These are phyloP conservation scores for Ceratobasidium sp. DNA, from an alignment of 1,284 basidiomycete species.

Conservation along the genomic window DNA sequence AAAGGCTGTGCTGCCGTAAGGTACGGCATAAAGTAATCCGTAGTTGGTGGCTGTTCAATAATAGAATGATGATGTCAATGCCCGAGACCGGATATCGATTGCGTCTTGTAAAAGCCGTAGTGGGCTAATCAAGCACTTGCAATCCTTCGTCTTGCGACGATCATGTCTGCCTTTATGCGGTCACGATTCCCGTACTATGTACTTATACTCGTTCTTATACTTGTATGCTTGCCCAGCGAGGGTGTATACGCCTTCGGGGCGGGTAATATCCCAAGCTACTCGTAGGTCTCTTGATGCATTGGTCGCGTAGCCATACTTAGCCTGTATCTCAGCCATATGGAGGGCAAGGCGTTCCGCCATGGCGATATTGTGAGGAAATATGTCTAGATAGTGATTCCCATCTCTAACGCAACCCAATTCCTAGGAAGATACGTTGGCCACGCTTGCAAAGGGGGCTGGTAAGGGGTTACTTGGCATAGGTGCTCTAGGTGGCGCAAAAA, in stretches of 20 bases:
- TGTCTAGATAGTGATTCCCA: not conserved
- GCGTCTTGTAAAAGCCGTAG: not conserved
- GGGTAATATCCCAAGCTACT: constrained; percentile 65
- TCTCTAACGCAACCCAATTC: not conserved
- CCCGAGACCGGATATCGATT: not conserved
- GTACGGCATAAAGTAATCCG: not conserved
- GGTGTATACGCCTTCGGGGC: constrained; percentile 73
- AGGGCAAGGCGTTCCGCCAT: constrained; percentile 81
- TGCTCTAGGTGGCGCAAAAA: constrained; percentile 66
- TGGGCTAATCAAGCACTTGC: not conserved
- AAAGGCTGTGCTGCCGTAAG: not conserved
- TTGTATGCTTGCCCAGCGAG: constrained; percentile 18
- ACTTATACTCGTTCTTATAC: constrained; percentile 27
- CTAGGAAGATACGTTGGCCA: constrained; percentile 71
- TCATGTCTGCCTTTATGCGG: constrained; percentile 36
- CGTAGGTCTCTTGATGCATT: not conserved
- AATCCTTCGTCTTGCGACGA: not conserved
- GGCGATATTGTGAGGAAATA: constrained; percentile 74
- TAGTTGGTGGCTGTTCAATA: not conserved
- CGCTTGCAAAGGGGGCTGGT: constrained; percentile 65
- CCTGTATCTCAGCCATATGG: constrained; percentile 70
- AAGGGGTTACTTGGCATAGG: constrained; percentile 59
- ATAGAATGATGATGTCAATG: not conserved
- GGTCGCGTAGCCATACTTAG: constrained; percentile 13
- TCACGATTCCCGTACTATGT: constrained; percentile 25